Evolutionary conservation across 345 rosid species (phyloP).

Genomic region (Rhizophora apiculata): DNA sequence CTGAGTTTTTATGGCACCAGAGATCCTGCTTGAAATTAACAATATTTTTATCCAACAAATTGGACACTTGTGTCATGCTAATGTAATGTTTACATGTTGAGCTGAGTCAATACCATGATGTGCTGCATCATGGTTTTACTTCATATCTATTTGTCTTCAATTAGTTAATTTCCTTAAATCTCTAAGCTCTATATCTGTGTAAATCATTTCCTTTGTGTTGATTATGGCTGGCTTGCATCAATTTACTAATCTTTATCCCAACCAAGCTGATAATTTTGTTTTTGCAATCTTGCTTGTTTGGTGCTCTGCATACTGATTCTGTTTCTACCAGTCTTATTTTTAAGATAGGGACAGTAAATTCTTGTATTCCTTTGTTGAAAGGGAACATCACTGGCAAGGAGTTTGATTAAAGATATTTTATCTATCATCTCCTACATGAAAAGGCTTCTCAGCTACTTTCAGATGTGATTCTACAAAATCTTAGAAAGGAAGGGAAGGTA

Average conservation of each 20-base stretch:
- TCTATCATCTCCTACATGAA: slow-evolving; percentile 51
- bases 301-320: background rate
- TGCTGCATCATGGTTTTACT: no score
- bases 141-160: no score
- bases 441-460: slow-evolving; percentile 49
- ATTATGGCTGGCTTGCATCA: no score
- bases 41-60: no score
- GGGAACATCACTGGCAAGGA: slow-evolving; percentile 47
- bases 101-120: no score
- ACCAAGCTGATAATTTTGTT: background rate
- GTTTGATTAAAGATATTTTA: slow-evolving; percentile 51
- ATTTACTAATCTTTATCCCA: background rate
- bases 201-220: no score
- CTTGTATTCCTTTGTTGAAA: slow-evolving; percentile 25
- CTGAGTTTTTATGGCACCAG: background rate
- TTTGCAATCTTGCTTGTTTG: background rate
- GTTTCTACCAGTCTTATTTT: slow-evolving; percentile 4
- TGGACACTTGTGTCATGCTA: no score
- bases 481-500: slow-evolving; percentile 66
- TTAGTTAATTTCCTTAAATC: no score
- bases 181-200: no score
- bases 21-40: background rate
- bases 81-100: no score
- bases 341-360: background rate
- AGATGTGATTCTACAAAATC: slow-evolving; percentile 62